These are phyloP conservation scores for Trichoderma sp. DNA, from an alignment of 2,329 filamentous ascomycete genomes.

Conservation along the genomic window DNA sequence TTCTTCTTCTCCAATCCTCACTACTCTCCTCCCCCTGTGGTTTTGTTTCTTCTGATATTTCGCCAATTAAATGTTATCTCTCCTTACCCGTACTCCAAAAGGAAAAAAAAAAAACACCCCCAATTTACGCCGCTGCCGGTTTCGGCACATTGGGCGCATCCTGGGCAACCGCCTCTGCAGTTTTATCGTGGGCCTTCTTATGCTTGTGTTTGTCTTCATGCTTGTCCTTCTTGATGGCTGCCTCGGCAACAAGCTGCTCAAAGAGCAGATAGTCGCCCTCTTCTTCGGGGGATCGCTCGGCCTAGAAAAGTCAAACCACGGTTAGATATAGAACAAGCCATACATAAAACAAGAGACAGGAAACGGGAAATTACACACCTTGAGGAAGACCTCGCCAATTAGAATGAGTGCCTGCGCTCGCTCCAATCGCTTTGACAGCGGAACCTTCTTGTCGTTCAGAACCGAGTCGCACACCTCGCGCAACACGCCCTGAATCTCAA, in stretches of 20 bases:
- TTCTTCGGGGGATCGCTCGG: conserved; percentile 86
- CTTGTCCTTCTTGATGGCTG: conserved; percentile 91
- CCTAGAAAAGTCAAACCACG: conserved; percentile 51
- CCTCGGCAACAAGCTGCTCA: conserved; percentile 95
- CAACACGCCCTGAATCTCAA: conserved; percentile 95
- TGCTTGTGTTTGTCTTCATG: conserved; percentile 69
- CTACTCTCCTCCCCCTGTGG: neutral
- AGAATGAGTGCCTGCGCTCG: conserved; percentile 86
- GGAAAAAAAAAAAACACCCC: no score
- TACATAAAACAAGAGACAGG: neutral
- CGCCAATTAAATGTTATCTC: neutral
- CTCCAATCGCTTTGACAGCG: conserved; percentile 82
- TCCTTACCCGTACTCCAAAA: neutral
- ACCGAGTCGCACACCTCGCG: conserved; percentile 92
- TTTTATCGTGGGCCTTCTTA: conserved; percentile 43
- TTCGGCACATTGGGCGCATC: conserved; percentile 34
- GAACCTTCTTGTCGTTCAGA: conserved; percentile 75
- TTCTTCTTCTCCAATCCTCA: neutral
- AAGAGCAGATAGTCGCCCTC: conserved; percentile 99
- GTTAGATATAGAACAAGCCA: conserved; percentile 11
- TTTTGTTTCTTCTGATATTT: neutral
- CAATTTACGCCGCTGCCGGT: conserved; percentile 9
- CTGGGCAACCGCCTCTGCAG: conserved; percentile 32
- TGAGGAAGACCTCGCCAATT: conserved; percentile 84
- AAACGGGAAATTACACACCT: conserved; percentile 56